A percentile compares a stretch with the other conserved stretches of the same genome.
phyloP scores from a whole-genome alignment of 2,329 filamentous ascomycete genomes.

The Westerdykella aurantiaca region DNA sequence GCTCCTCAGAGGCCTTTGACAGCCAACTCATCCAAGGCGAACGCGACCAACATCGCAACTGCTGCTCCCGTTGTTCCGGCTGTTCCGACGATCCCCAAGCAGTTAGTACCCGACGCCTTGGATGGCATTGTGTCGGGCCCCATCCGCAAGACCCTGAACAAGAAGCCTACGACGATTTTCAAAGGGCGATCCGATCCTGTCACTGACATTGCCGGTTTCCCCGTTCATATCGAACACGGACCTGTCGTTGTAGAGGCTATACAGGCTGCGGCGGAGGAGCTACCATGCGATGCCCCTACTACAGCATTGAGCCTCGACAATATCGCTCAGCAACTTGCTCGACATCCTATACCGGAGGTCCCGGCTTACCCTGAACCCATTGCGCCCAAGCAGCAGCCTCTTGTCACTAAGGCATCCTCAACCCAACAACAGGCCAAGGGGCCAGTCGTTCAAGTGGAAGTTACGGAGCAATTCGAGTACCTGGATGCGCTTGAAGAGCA shows the following conservation, averaged over 20 bases:
- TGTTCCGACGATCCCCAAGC: constrained; percentile 13
- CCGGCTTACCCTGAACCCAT: background rate
- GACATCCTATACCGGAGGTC: background rate
- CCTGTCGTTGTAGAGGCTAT: constrained; percentile 10
- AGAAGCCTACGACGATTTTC: constrained; percentile 51
- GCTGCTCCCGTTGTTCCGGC: constrained; percentile 14
- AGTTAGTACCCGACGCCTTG: constrained; percentile 20
- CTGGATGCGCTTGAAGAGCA: constrained; percentile 36
- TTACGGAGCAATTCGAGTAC: constrained; percentile 30
- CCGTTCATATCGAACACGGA: constrained; percentile 8
- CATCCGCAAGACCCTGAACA: constrained; percentile 45
- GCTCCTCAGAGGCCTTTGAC: constrained; percentile 57
- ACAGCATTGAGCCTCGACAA: background rate
- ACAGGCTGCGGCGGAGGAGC: constrained; percentile 5
- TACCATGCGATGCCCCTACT: background rate
- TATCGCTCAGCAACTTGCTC: background rate
- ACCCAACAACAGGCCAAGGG: constrained; percentile 3
- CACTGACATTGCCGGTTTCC: constrained; percentile 3
- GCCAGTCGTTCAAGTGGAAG: constrained; percentile 14
- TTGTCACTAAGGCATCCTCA: background rate
- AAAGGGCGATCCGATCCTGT: constrained; percentile 41
- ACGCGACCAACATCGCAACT: constrained; percentile 9
- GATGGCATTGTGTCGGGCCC: constrained; percentile 5
- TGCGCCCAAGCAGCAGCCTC: background rate
- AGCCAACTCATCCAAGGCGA: constrained; percentile 13